Conservation (phyloP, 306 rosid genomes). For the Prunus mongolica region DNA sequence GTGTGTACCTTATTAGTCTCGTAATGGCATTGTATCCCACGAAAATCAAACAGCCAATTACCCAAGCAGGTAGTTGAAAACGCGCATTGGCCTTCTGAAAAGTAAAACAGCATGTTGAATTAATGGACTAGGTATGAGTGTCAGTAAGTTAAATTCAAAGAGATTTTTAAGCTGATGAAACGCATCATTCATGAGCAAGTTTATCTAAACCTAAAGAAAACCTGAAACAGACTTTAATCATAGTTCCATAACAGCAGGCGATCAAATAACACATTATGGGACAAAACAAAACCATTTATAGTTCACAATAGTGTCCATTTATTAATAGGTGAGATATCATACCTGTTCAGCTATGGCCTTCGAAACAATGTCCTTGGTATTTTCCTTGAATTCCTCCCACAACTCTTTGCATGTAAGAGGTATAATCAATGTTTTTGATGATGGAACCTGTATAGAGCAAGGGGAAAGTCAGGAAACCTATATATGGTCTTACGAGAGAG, state of each 20-base stretch:
- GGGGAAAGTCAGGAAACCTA: constrained; percentile 6
- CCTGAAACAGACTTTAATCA: background rate
- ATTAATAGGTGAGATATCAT: constrained; percentile 22
- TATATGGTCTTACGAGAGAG: background rate
- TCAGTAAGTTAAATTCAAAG: no score
- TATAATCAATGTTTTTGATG: constrained; percentile 68
- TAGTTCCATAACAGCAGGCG: background rate
- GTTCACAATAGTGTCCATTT: background rate
- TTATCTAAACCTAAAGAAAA: background rate
- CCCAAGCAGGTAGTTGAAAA: no score
- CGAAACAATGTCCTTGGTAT: constrained; percentile 83
- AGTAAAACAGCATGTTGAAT: no score
- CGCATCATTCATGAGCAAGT: no score
- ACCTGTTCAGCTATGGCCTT: constrained; percentile 98
- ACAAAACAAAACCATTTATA: background rate
- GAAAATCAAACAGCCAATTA: no score
- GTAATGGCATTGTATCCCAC: no score
- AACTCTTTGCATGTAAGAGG: constrained; percentile 92
- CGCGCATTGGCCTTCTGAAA: no score
- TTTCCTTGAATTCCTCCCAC: constrained; percentile 93
- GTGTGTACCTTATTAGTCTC: no score
- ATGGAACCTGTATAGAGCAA: constrained; percentile 48
- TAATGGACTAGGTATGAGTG: no score
- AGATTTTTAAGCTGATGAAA: no score
- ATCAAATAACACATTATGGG: background rate